phyloP scores from a whole-genome alignment of 805 yeast species.

The Candida adriatica region DNA sequence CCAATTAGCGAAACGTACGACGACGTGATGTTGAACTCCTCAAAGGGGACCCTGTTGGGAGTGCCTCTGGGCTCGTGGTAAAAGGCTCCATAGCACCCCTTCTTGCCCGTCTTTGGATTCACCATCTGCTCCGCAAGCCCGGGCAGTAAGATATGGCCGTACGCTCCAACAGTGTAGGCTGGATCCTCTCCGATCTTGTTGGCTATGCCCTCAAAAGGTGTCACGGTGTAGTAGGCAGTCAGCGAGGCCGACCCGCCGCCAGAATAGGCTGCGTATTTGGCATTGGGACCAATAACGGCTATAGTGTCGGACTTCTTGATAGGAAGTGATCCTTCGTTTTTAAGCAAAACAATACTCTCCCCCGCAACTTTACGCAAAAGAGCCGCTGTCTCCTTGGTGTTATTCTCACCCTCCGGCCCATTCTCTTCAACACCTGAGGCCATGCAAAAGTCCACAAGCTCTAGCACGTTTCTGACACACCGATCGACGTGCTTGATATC shows the following conservation, averaged over 20 bases:
- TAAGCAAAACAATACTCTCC: conserved; percentile 50
- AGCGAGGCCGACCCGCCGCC: conserved; percentile 63
- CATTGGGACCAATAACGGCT: conserved; percentile 58
- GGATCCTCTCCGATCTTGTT: conserved; percentile 22
- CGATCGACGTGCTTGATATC: conserved; percentile 34
- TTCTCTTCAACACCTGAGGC: conserved; percentile 30
- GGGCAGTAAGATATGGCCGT: conserved; percentile 30
- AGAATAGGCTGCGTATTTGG: conserved; percentile 39
- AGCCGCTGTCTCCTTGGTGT: conserved; percentile 40
- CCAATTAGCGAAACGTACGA: conserved; percentile 25
- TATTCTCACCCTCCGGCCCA: conserved; percentile 26
- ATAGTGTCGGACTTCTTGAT: conserved; percentile 34
- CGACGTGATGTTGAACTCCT: conserved; percentile 17
- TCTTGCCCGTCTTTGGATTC: conserved; percentile 19
- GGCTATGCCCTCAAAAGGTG: conserved; percentile 43
- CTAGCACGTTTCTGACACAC: conserved; percentile 43
- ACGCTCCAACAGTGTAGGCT: conserved; percentile 30
- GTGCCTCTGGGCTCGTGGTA: conserved; percentile 21
- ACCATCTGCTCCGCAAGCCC: conserved; percentile 24
- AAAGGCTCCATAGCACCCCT: conserved; percentile 22
- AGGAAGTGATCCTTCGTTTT: conserved; percentile 46
- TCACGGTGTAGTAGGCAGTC: conserved; percentile 38
- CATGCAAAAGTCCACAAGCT: conserved; percentile 38
- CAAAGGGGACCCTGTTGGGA: conserved; percentile 24
- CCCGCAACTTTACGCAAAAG: conserved; percentile 37